Evolutionary conservation across 140 eudicot genomes (phyloP).

Genomic region (Ambrosia hybrid): DNA sequence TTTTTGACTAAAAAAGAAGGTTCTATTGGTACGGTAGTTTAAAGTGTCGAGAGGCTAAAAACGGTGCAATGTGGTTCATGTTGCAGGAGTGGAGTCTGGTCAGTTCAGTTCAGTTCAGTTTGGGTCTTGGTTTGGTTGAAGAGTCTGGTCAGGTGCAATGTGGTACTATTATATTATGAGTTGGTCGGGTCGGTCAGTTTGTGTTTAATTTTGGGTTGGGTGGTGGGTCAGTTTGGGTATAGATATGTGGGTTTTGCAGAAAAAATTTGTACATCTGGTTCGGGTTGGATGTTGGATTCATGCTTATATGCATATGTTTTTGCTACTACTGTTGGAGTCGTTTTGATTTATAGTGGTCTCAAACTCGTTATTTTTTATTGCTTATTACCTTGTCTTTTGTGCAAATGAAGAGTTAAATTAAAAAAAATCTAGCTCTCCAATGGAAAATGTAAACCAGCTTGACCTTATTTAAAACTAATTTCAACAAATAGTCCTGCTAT

Average conservation of each 20-base stretch:
- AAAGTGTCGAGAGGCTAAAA: background rate
- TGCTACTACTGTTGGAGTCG: background rate
- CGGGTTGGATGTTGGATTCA: background rate
- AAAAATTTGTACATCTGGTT: background rate
- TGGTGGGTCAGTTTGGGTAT: background rate
- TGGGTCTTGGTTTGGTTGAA: background rate
- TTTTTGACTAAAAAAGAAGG: background rate
- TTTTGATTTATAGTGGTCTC: background rate
- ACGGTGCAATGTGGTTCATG: conserved; percentile 1
- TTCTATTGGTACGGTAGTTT: background rate
- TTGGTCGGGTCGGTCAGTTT: conserved; percentile 1
- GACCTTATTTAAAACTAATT: no score
- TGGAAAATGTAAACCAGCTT: no score
- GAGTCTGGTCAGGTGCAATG: background rate
- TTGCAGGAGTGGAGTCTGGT: conserved; percentile 11
- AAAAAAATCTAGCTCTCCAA: no score
- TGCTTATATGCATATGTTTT: background rate
- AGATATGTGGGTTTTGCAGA: background rate
- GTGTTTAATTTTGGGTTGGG: background rate
- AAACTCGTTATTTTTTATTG: background rate
- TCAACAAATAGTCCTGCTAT: no score
- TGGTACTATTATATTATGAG: background rate
- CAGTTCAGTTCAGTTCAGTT: conserved; percentile 3
- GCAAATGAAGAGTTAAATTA: no score
- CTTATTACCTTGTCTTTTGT: background rate